Evolutionary conservation across 495 filamentous ascomycete genomes (phyloP).

Genomic region (Xylaria telfairii): DNA sequence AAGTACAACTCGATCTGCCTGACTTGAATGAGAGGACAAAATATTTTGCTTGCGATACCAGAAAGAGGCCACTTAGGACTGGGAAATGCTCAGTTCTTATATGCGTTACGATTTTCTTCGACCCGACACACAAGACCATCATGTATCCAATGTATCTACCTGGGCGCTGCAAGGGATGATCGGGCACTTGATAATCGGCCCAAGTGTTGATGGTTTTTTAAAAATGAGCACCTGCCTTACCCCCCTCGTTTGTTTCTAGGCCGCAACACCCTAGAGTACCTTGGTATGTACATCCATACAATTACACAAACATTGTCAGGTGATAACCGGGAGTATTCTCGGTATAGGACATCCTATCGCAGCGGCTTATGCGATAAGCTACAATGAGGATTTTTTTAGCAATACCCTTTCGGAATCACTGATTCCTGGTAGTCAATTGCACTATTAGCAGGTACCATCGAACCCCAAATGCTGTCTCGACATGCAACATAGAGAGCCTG

Average conservation of each 20-base stretch:
- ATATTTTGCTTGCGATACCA: not conserved
- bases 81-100: not conserved
- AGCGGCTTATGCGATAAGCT: not conserved
- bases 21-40: not conserved
- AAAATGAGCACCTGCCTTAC: not conserved
- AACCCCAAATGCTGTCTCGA: not conserved
- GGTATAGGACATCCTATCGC: not conserved
- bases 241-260: not conserved
- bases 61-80: not conserved
- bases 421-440: not conserved
- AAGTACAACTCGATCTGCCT: not conserved
- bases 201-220: not conserved
- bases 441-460: not conserved
- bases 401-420: not conserved
- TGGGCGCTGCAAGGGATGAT: not conserved
- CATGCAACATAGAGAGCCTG: not conserved
- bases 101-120: not conserved
- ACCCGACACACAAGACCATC: not conserved
- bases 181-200: not conserved
- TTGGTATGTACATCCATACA: not conserved
- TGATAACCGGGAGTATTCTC: not conserved
- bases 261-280: not conserved
- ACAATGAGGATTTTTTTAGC: not conserved
- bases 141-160: not conserved
- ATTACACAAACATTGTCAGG: not conserved